These are phyloP conservation scores for Camellia sinensis DNA, from an alignment of 148 eudicot species.

Conservation along the genomic window DNA sequence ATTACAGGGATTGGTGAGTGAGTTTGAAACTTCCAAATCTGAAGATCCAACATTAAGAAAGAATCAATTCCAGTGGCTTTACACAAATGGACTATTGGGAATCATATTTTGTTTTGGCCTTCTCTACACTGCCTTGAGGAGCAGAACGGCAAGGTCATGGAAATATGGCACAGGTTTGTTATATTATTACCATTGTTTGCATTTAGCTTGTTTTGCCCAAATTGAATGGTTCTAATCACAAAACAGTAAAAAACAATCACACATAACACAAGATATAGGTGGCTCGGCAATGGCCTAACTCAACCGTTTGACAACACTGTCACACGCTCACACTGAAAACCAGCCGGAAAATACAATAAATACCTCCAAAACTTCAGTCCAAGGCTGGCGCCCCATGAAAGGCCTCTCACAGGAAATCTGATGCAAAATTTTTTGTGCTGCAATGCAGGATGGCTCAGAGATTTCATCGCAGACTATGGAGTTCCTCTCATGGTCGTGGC, in stretches of 20 bases:
- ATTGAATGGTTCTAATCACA: too few species aligned
- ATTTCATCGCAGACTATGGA: conserved; percentile 76
- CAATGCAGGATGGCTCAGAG: conserved; percentile 50
- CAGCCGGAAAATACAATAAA: too few species aligned
- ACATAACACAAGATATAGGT: too few species aligned
- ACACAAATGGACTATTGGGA: conserved; percentile 42
- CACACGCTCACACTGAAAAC: too few species aligned
- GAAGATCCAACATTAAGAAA: conserved; percentile 25
- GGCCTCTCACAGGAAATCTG: too few species aligned
- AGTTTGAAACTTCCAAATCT: conserved; percentile 40
- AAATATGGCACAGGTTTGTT: conserved; percentile 57
- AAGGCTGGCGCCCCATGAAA: too few species aligned
- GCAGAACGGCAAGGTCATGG: conserved; percentile 69
- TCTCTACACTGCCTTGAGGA: conserved; percentile 50
- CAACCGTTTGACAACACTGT: too few species aligned
- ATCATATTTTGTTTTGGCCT: conserved; percentile 48
- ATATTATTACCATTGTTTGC: background rate
- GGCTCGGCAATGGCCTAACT: too few species aligned
- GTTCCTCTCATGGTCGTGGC: conserved; percentile 65
- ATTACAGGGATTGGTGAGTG: conserved; percentile 35
- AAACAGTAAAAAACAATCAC: too few species aligned
- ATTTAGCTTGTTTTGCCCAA: background rate
- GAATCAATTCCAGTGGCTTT: conserved; percentile 44
- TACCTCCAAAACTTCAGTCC: too few species aligned
- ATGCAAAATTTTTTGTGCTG: too few species aligned